phyloP scores from a whole-genome alignment of 768 basidiomycete genomes.

The Leucocoprinus leucothites region DNA sequence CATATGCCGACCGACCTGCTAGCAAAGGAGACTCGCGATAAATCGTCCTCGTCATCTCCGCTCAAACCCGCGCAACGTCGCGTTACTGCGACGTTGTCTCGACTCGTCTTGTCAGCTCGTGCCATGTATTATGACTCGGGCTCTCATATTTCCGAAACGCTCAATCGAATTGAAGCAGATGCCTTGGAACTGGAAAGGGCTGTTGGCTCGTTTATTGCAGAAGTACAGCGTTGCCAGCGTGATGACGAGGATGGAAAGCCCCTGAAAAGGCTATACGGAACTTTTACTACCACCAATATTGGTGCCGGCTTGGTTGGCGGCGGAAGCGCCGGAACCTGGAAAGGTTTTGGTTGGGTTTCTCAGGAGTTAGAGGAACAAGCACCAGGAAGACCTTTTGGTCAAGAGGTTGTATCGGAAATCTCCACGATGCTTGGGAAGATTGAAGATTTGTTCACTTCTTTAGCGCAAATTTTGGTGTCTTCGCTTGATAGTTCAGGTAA shows the following conservation, averaged over 20 bases:
- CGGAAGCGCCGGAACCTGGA: constrained; percentile 75
- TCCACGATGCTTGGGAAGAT: constrained; percentile 42
- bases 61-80: constrained; percentile 82
- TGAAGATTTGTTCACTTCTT: constrained; percentile 44
- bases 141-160: constrained; percentile 55
- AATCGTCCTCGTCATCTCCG: constrained; percentile 48
- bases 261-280: constrained; percentile 59
- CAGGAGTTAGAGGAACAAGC: constrained; percentile 45
- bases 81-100: constrained; percentile 85
- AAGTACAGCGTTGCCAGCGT: constrained; percentile 61
- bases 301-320: constrained; percentile 81
- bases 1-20: constrained; percentile 58
- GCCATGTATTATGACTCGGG: constrained; percentile 83
- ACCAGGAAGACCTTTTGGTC: constrained; percentile 45
- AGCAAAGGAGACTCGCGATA: constrained; percentile 47
- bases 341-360: constrained; percentile 80
- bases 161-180: constrained; percentile 70
- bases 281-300: constrained; percentile 57
- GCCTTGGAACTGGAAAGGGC: constrained; percentile 75
- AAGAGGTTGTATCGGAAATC: constrained; percentile 55
- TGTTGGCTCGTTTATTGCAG: constrained; percentile 61
- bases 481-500: constrained; percentile 36
- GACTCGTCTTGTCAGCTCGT: constrained; percentile 87
- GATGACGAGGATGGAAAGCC: constrained; percentile 26
- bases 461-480: constrained; percentile 31